Percentiles rank a stretch among this genome's conserved stretches.
phyloP scores from a whole-genome alignment of 2,329 filamentous ascomycete species.

The Scedosporium aurantiacum region DNA sequence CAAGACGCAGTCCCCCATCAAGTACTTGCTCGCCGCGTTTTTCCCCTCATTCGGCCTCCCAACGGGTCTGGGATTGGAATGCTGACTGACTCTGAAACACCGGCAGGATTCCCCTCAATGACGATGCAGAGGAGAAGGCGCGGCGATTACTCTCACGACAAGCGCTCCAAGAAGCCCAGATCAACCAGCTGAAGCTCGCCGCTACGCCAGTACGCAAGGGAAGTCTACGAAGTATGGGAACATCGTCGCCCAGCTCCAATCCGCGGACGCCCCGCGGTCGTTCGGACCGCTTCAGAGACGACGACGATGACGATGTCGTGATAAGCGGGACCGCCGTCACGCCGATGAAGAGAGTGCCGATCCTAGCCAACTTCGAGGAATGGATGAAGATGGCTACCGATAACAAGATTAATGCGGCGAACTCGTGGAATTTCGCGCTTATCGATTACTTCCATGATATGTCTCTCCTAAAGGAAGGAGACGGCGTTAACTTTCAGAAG shows the following conservation, averaged over 20 bases:
- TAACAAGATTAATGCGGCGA: slow-evolving; percentile 96
- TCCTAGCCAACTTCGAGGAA: slow-evolving; percentile 96
- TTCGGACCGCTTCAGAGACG: slow-evolving; percentile 27
- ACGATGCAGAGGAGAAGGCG: slow-evolving; percentile 87
- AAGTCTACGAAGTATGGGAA: slow-evolving; percentile 46
- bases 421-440: slow-evolving; percentile 99
- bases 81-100: neutral
- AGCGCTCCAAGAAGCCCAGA: slow-evolving; percentile 78
- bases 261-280: slow-evolving; percentile 38
- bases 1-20: slow-evolving; percentile 37
- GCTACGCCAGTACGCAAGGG: slow-evolving; percentile 58
- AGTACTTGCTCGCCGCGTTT: slow-evolving; percentile 29
- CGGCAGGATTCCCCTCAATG: slow-evolving; percentile 81
- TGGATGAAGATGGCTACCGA: slow-evolving; percentile 99
- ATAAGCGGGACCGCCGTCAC: slow-evolving; percentile 71
- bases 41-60: slow-evolving; percentile 8
- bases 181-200: slow-evolving; percentile 81
- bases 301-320: slow-evolving; percentile 49
- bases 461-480: slow-evolving; percentile 90
- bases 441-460: slow-evolving; percentile 99
- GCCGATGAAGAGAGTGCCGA: slow-evolving; percentile 90
- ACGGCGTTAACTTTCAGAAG: slow-evolving; percentile 97
- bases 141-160: slow-evolving; percentile 78
- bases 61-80: slow-evolving; percentile 8
- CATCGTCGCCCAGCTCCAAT: slow-evolving; percentile 43